These are phyloP conservation scores for Blastocystis sp. DNA, from an alignment of 352 stramenopile species.

Conservation along the genomic window DNA sequence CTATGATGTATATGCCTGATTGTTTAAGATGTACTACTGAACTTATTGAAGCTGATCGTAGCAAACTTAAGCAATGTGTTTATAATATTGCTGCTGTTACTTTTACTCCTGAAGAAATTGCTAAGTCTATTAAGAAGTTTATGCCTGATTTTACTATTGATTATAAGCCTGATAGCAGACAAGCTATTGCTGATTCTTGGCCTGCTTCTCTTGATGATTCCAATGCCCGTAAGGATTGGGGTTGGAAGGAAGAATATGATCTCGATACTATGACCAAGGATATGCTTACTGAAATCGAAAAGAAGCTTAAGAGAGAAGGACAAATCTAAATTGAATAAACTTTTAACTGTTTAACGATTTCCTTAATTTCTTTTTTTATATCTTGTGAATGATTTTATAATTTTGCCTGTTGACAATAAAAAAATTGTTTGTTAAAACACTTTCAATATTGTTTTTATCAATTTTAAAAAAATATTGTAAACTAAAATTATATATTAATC, in stretches of 20 bases:
- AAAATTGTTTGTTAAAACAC: no score
- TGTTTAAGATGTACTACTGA: conserved; percentile 61
- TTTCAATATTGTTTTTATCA: no score
- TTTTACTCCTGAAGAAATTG: conserved; percentile 64
- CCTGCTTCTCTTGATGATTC: conserved; percentile 60
- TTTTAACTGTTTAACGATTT: no score
- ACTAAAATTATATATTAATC: no score
- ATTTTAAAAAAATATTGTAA: no score
- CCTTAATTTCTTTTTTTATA: no score
- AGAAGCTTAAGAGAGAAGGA: conserved; percentile 54
- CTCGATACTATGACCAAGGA: conserved; percentile 64
- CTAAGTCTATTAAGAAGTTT: conserved; percentile 58
- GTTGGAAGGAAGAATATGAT: conserved; percentile 65
- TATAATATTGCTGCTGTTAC: conserved; percentile 71
- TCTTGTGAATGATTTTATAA: no score
- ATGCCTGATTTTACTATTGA: conserved; percentile 62
- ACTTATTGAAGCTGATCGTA: conserved; percentile 54
- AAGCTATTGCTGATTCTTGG: conserved; percentile 70
- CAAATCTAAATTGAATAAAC: no score
- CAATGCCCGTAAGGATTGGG: conserved; percentile 59
- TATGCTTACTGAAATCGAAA: conserved; percentile 62
- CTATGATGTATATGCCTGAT: conserved; percentile 81
- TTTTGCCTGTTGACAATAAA: no score
- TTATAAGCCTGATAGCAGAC: conserved; percentile 65
- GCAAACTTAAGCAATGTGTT: conserved; percentile 56